Conservation (phyloP, 768 basidiomycete species). For the Crucibulum laeve region DNA sequence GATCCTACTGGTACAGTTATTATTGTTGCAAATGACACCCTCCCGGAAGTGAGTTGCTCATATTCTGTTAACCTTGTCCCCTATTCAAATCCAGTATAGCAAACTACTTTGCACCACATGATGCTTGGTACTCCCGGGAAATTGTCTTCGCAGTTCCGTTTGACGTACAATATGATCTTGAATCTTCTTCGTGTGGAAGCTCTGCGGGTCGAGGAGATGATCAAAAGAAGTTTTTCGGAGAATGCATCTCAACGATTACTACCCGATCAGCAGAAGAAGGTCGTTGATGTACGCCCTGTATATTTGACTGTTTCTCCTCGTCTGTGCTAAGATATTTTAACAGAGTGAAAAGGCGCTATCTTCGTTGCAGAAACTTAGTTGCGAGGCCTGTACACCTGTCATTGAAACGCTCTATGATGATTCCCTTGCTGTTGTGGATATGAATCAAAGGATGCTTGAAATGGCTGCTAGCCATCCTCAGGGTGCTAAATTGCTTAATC, state of each 20-base stretch:
- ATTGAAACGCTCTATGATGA: slow-evolving; percentile 77
- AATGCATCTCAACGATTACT: slow-evolving; percentile 90
- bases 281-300: slow-evolving; percentile 50
- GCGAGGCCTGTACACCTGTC: slow-evolving; percentile 64
- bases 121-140: slow-evolving; percentile 93
- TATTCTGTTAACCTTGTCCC: not conserved
- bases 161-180: slow-evolving; percentile 99
- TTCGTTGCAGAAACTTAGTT: slow-evolving; percentile 59
- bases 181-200: slow-evolving; percentile 96
- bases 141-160: slow-evolving; percentile 90
- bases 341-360: slow-evolving; percentile 73
- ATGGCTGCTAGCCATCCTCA: slow-evolving; percentile 57
- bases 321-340: slow-evolving; percentile 6
- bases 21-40: slow-evolving; percentile 74
- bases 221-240: slow-evolving; percentile 98
- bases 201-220: slow-evolving; percentile 97
- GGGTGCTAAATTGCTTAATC: slow-evolving; percentile 60
- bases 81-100: slow-evolving; percentile 38
- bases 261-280: slow-evolving; percentile 90
- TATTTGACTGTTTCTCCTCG: slow-evolving; percentile 6
- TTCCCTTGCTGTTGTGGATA: slow-evolving; percentile 52
- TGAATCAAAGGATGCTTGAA: slow-evolving; percentile 59
- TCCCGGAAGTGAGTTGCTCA: slow-evolving; percentile 69
- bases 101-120: slow-evolving; percentile 75
- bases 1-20: slow-evolving; percentile 96